These are phyloP conservation scores for Eucalyptus cloeziana DNA, from an alignment of 345 rosid species.

Conservation along the genomic window DNA sequence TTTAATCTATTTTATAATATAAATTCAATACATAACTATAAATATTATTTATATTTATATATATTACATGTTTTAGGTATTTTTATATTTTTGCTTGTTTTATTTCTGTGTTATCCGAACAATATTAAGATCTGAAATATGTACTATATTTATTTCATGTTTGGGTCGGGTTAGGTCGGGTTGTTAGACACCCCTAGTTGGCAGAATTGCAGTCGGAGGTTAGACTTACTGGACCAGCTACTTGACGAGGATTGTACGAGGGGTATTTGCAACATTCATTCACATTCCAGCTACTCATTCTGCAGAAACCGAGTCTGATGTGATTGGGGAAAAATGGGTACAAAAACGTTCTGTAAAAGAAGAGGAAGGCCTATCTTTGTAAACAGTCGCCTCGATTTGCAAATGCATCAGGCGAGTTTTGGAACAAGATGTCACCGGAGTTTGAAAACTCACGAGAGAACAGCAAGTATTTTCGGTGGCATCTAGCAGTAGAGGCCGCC, in stretches of 20 bases:
- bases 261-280: neutral
- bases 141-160: accelerated
- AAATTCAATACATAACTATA: too few relatives aligned
- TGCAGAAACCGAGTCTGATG: neutral
- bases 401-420: neutral
- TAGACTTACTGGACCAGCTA: neutral
- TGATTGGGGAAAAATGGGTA: neutral
- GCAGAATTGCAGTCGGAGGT: neutral
- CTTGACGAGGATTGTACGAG: neutral
- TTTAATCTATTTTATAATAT: too few relatives aligned
- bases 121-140: too few relatives aligned
- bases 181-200: too few relatives aligned
- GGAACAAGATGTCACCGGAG: neutral
- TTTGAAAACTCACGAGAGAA: neutral
- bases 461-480: neutral
- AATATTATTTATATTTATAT: too few relatives aligned
- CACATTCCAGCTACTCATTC: neutral
- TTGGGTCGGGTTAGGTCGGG: too few relatives aligned
- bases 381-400: neutral
- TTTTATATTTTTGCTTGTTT: too few relatives aligned
- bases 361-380: neutral
- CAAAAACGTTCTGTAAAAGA: neutral
- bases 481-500: neutral
- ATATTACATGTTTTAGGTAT: too few relatives aligned
- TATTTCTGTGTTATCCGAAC: too few relatives aligned